Evolutionary conservation across 495 filamentous ascomycete species (phyloP).

Genomic region (Aspergillus ostianus): DNA sequence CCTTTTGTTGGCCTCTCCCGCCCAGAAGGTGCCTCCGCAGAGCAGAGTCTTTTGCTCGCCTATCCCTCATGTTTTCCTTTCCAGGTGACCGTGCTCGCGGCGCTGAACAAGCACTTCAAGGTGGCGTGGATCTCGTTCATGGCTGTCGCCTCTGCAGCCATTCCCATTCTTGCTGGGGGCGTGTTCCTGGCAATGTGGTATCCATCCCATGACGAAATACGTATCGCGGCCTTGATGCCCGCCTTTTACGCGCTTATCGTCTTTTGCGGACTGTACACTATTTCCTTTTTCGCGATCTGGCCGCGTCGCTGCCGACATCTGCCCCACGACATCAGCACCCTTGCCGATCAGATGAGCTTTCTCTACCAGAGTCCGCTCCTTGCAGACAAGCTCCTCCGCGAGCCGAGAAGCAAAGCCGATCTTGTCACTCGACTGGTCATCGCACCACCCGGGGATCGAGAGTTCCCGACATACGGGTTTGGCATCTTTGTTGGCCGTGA

Average conservation of each 20-base stretch:
- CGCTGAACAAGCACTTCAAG: slow-evolving; percentile 65
- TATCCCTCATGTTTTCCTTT: slow-evolving; percentile 67
- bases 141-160: slow-evolving; percentile 57
- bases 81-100: slow-evolving; percentile 58
- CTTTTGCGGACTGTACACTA: slow-evolving; percentile 64
- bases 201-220: slow-evolving; percentile 47
- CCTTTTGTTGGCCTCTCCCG: slow-evolving; percentile 67
- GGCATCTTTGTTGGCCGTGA: slow-evolving; percentile 61
- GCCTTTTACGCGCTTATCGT: slow-evolving; percentile 64
- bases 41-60: slow-evolving; percentile 67
- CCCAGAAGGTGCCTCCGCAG: slow-evolving; percentile 60
- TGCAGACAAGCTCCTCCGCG: slow-evolving; percentile 62
- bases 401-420: slow-evolving; percentile 57
- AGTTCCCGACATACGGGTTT: slow-evolving; percentile 57
- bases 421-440: slow-evolving; percentile 61
- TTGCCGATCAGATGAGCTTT: slow-evolving; percentile 77
- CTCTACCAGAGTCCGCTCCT: slow-evolving; percentile 67
- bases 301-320: slow-evolving; percentile 55
- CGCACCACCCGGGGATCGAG: slow-evolving; percentile 45
- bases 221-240: slow-evolving; percentile 67
- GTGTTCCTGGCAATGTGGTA: slow-evolving; percentile 77
- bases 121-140: slow-evolving; percentile 68
- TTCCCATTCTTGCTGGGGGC: slow-evolving; percentile 77
- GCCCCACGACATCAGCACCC: slow-evolving; percentile 65
- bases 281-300: slow-evolving; percentile 63